Percentiles rank a stretch among this genome's conserved stretches.
These are phyloP conservation scores for Boletus vinaceobasis DNA, from an alignment of 768 basidiomycete species.

Conservation along the genomic window DNA sequence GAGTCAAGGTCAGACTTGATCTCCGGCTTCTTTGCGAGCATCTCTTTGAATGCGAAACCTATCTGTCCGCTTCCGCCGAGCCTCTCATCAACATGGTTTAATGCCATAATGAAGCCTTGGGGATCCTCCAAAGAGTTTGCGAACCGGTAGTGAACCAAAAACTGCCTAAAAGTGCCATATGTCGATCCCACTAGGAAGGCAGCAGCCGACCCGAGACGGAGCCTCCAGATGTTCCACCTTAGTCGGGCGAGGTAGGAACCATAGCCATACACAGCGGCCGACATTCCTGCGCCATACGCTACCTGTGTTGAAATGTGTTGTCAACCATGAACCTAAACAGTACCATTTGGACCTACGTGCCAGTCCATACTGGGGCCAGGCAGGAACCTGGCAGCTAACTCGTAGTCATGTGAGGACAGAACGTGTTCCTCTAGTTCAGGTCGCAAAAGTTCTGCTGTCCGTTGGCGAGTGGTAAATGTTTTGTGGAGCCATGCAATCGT, in stretches of 20 bases:
- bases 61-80: slow-evolving; percentile 31
- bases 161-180: slow-evolving; percentile 33
- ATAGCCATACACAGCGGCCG: slow-evolving; percentile 26
- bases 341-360: slow-evolving; percentile 28
- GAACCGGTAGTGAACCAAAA: slow-evolving; percentile 29
- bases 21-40: slow-evolving; percentile 20
- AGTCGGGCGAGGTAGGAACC: slow-evolving; percentile 26
- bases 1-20: slow-evolving; percentile 2
- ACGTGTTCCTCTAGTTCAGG: slow-evolving; percentile 30
- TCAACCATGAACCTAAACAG: slow-evolving; percentile 3
- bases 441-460: slow-evolving; percentile 28
- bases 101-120: slow-evolving; percentile 27
- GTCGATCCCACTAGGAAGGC: slow-evolving; percentile 29
- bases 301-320: slow-evolving; percentile 8
- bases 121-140: slow-evolving; percentile 31
- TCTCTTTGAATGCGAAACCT: slow-evolving; percentile 22
- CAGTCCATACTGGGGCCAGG: slow-evolving; percentile 46
- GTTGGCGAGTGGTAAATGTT: slow-evolving; percentile 44
- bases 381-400: slow-evolving; percentile 51
- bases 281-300: slow-evolving; percentile 20
- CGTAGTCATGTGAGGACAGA: slow-evolving; percentile 47
- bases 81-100: slow-evolving; percentile 30
- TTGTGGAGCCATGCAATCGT: slow-evolving; percentile 37
- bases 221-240: slow-evolving; percentile 26
- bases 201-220: slow-evolving; percentile 21